Evolutionary conservation across 2,329 filamentous ascomycete genomes (phyloP), one percentile per base, ranked within the genome.

Genomic region (Verticillium tricorpus): DNA sequence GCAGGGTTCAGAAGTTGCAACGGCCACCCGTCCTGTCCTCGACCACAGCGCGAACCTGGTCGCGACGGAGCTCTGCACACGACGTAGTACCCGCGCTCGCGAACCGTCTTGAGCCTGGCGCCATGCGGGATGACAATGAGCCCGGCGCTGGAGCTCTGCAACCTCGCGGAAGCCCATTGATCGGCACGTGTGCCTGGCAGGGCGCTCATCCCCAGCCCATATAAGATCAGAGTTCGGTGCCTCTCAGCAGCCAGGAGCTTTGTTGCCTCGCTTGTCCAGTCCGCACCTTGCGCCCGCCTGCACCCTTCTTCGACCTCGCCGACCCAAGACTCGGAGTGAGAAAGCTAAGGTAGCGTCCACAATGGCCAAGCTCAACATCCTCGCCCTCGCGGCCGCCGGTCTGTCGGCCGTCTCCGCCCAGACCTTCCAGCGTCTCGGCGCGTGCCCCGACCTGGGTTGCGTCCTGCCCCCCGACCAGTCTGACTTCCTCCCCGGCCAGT

Each of bases 401-500:
- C 67, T 75, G 60, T 69, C 78, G 55, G 70, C 72, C 60, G 81
- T 78, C 66, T 77, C 78, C 45, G 84, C 80, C 35, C 84, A 87
- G 77, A 86, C 83, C 35, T 87, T 79, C 74, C 85, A 84, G 73
- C 79, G 85, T 58, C 77, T 87, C 19, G 85, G 85, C 64, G 81
- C 81, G 31, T 88, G 85, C 70, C 84, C 84, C 11, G 78, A 78
- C 39, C 78, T 88, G 22, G 85, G 85, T 65, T 87, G 85, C 67
- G 76, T 88, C 56, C 75, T 88, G 15, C 85, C 85, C 15, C 85
- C 85, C 1, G 85, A 88, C 66, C 83, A 86, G 77, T 87, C 89
- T 66, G 91, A 95, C 70, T 95, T 95, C 77, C 83, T 96, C 1
- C 88, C 91, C 5, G 91, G 91, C 14, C 91, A 95, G 77, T 89